Evolutionary conservation across 2,329 filamentous ascomycete species (phyloP), one percentile per base, ranked within the genome.

Genomic region (Chalaropsis ovoidea): DNA sequence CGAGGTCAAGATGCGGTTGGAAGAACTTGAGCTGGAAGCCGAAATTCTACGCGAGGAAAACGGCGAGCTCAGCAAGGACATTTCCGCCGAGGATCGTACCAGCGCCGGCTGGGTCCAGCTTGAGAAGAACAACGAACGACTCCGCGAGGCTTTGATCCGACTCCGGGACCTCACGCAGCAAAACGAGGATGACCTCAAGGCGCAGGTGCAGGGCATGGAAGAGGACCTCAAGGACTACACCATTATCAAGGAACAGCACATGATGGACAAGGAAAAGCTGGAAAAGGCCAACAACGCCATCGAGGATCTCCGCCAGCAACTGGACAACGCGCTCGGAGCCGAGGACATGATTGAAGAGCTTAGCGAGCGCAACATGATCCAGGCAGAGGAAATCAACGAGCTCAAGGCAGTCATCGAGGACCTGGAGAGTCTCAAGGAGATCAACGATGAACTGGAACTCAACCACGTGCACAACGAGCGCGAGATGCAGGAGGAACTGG

Each of bases 301-400:
- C 52, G 88, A 94, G 69, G 90, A 97, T 71, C 82, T 99, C 13
- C 86, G 89, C 62, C 88, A 95, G 73, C 94, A 96, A 74, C 82
- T 99, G 1, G 92, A 99, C 71, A 89, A 88, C 62, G 90, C 90
- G 6, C 81, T 94, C 10, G 89, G 89, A 4, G 89, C 90, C 13
- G 94, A 97, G 73, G 89, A 95, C 70, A 93, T 96, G 83, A 91
- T 97, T 68, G 92, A 96, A 74, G 88, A 95, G 69, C 81, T 99
- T 47, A 90, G 89, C 0, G 89, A 94, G 69, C 87, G 90, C 71
- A 96, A 95, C 72, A 86, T 94, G 78, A 82, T 82, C 69, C 86
- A 95, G 73, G 85, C 86, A 43, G 89, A 95, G 74, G 84, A 90
- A 72, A 86, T 96, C 54, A 87, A 90, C 68, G 87, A 96, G 72